These are phyloP conservation scores for Ophiocordyceps australis DNA, from an alignment of 2,329 filamentous ascomycete species.

Conservation along the genomic window DNA sequence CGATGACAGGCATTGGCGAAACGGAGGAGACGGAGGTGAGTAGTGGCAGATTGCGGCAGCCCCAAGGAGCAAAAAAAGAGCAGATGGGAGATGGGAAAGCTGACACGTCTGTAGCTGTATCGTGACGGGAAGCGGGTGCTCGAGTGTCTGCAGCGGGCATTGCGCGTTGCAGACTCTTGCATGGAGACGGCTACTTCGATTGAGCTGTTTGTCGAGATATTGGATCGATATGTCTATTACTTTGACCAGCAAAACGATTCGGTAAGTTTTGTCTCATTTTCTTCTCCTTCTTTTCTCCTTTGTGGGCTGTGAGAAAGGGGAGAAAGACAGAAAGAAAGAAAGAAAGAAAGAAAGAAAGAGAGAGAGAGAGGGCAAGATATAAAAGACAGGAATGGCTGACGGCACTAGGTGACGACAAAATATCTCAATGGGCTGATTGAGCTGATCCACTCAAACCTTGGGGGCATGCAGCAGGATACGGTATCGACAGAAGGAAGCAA, in stretches of 20 bases:
- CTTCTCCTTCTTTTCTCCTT: not conserved
- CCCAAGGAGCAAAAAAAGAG: not conserved
- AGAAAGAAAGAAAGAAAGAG: too few relatives aligned
- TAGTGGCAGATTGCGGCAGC: not conserved
- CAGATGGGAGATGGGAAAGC: too few relatives aligned
- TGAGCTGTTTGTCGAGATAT: conserved; percentile 93
- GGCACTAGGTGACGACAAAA: conserved; percentile 81
- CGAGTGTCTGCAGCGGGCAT: conserved; percentile 85
- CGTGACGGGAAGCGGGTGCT: conserved; percentile 94
- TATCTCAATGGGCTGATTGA: conserved; percentile 97
- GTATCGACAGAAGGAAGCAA: conserved; percentile 73
- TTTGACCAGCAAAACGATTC: conserved; percentile 99
- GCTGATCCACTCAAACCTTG: conserved; percentile 90
- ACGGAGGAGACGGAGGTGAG: conserved; percentile 65
- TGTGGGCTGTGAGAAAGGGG: too few relatives aligned
- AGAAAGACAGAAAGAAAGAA: too few relatives aligned
- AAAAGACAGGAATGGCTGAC: too few relatives aligned
- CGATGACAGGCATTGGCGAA: conserved; percentile 58
- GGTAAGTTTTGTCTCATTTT: conserved; percentile 33
- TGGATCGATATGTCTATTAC: conserved; percentile 98
- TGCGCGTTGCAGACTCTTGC: conserved; percentile 92
- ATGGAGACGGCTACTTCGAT: conserved; percentile 98
- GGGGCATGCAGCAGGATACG: conserved; percentile 66
- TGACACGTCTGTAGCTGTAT: too few relatives aligned
- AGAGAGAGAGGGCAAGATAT: too few relatives aligned